Evolutionary conservation across 768 basidiomycete genomes (phyloP).

Genomic region (Hypholoma sublateritium): DNA sequence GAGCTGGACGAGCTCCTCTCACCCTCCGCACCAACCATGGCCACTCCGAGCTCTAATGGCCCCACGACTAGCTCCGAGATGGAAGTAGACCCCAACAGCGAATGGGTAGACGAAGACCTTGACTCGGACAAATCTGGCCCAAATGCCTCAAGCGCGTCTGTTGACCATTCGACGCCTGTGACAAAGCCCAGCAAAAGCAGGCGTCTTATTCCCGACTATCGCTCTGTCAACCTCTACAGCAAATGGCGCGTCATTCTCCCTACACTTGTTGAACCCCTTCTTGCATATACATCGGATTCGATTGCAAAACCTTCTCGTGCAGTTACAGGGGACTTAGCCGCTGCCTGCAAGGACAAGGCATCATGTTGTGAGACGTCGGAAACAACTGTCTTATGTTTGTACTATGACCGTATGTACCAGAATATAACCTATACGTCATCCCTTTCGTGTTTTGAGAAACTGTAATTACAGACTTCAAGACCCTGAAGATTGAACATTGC

Average conservation of each 20-base stretch:
- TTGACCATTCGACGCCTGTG: too few relatives aligned
- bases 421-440: background rate
- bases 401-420: slow-evolving; percentile 5
- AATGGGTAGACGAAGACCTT: background rate
- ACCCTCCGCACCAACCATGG: background rate
- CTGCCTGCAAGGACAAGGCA: background rate
- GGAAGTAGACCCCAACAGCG: background rate
- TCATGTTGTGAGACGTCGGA: background rate
- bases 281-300: background rate
- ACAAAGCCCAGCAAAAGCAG: background rate
- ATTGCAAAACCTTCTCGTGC: background rate
- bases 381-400: slow-evolving; percentile 2
- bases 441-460: background rate
- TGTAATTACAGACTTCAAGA: slow-evolving; percentile 8
- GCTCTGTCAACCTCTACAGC: background rate
- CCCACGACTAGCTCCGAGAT: background rate
- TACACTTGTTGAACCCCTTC: slow-evolving; percentile 1
- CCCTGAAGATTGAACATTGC: slow-evolving; percentile 14
- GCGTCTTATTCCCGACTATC: background rate
- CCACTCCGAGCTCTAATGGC: background rate
- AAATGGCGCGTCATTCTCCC: slow-evolving; percentile 6
- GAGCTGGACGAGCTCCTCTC: background rate
- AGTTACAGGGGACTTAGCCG: background rate
- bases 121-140: background rate
- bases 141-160: background rate